A percentile compares a stretch with the other conserved stretches of the same genome.
These are phyloP conservation scores for Verticillium nubilum DNA, from an alignment of 2,329 filamentous ascomycete genomes.

Conservation along the genomic window DNA sequence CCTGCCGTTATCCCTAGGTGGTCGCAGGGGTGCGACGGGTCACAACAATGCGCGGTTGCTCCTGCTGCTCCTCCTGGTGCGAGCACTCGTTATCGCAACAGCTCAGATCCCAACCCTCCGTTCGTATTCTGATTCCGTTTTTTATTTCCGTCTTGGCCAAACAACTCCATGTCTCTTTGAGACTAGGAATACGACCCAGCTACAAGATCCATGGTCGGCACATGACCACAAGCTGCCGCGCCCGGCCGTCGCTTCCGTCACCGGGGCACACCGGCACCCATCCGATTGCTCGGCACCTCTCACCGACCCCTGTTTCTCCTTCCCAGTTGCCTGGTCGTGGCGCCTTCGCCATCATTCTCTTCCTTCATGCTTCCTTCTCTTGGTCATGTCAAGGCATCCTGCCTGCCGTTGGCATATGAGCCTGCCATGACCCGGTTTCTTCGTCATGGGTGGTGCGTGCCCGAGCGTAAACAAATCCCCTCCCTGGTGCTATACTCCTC, in stretches of 20 bases:
- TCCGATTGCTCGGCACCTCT: slow-evolving; percentile 1
- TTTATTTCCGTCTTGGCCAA: no score
- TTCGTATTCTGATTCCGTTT: not conserved
- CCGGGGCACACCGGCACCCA: slow-evolving; percentile 1
- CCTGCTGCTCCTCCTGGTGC: not conserved
- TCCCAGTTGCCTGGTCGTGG: not conserved
- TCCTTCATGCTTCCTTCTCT: not conserved
- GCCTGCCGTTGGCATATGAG: not conserved
- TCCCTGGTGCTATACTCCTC: not conserved
- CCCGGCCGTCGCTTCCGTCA: not conserved
- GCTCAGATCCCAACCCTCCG: not conserved
- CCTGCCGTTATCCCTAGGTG: no score
- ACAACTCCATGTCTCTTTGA: not conserved
- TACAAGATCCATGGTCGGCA: not conserved
- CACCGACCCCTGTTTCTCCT: not conserved
- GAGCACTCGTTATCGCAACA: not conserved
- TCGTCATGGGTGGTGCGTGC: not conserved
- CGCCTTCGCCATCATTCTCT: not conserved
- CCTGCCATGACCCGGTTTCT: not conserved
- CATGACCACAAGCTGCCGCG: not conserved
- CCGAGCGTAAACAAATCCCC: not conserved
- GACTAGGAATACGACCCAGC: not conserved
- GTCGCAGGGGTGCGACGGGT: no score
- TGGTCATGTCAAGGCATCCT: not conserved
- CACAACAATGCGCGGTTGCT: no score